phyloP scores from a whole-genome alignment of 73 alveolate genomes.

The Tetrahymena thermophila region DNA sequence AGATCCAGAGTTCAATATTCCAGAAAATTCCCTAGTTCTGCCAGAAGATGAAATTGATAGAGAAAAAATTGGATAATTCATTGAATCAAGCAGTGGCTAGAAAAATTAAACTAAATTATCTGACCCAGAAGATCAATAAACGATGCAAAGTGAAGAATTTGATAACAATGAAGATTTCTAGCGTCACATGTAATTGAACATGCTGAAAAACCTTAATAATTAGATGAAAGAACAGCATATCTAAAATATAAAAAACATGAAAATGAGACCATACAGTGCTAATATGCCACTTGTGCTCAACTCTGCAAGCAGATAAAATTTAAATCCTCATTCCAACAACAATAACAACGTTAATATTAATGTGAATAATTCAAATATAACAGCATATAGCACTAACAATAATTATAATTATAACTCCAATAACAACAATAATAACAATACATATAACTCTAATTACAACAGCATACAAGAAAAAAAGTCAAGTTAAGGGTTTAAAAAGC shows the following conservation, averaged over 20 bases:
- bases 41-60: neutral
- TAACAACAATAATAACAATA: neutral
- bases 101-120: neutral
- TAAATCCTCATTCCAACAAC: neutral
- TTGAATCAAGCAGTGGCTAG: neutral
- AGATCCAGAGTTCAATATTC: neutral
- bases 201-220: neutral
- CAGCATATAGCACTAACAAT: neutral
- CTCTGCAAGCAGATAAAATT: neutral
- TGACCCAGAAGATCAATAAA: neutral
- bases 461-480: neutral
- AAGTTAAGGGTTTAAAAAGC: neutral
- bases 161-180: neutral
- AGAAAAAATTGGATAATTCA: neutral
- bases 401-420: neutral
- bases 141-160: neutral
- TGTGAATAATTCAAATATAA: neutral
- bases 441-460: neutral
- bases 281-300: neutral
- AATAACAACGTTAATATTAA: neutral
- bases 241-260: neutral
- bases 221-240: neutral
- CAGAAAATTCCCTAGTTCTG: neutral
- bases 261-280: neutral
- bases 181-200: neutral